phyloP scores from a whole-genome alignment of 2,329 filamentous ascomycete genomes.

The Hymenoscyphus occultus region DNA sequence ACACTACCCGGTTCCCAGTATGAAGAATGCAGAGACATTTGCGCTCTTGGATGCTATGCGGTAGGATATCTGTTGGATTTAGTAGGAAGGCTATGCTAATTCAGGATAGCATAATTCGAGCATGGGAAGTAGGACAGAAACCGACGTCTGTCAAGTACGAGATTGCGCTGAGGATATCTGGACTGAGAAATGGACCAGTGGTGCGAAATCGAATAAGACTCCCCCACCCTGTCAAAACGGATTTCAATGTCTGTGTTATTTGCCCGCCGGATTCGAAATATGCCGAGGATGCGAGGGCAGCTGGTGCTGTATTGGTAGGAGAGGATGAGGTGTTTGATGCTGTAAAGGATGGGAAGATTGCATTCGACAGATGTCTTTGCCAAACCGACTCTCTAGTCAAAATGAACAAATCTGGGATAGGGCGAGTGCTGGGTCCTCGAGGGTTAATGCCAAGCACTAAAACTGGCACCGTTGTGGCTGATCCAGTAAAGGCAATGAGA shows the following conservation, averaged over 20 bases:
- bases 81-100: constrained; percentile 28
- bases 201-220: constrained; percentile 85
- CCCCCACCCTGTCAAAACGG: constrained; percentile 85
- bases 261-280: constrained; percentile 76
- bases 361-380: constrained; percentile 88
- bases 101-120: constrained; percentile 73
- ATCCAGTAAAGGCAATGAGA: constrained; percentile 70
- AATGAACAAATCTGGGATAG: constrained; percentile 77
- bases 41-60: constrained; percentile 90
- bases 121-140: constrained; percentile 82
- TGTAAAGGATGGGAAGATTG: constrained; percentile 68
- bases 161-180: constrained; percentile 76
- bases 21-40: constrained; percentile 57
- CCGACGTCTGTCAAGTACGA: constrained; percentile 82
- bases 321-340: constrained; percentile 81
- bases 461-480: constrained; percentile 81
- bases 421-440: constrained; percentile 78
- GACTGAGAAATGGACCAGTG: constrained; percentile 80
- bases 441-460: constrained; percentile 91
- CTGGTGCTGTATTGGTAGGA: constrained; percentile 80
- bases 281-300: constrained; percentile 69
- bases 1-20: constrained; percentile 37
- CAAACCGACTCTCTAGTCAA: constrained; percentile 75
- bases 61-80: constrained; percentile 44
- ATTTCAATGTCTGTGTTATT: constrained; percentile 85